Conservation (phyloP, 805 yeast species). For the Nakazawaea anatomiae region DNA sequence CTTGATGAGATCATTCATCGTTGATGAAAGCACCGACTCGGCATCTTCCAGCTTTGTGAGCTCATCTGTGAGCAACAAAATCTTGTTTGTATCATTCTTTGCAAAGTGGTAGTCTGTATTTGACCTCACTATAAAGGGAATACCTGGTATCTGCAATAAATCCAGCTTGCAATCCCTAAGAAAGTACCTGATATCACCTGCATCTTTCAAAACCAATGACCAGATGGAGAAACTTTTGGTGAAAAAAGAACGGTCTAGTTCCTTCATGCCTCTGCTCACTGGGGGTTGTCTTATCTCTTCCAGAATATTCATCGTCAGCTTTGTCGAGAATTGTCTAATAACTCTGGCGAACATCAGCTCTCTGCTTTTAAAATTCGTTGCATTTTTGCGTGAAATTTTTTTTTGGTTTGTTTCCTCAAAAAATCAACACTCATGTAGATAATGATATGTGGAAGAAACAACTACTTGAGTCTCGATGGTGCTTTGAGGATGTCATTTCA, state of each 20-base stretch:
- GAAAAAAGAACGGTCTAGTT: constrained; percentile 64
- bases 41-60: constrained; percentile 34
- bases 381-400: neutral
- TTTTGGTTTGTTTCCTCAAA: neutral
- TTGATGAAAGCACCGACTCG: constrained; percentile 29
- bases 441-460: constrained; percentile 6
- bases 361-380: neutral
- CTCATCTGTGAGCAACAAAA: constrained; percentile 52
- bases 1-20: constrained; percentile 38
- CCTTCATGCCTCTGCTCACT: constrained; percentile 54
- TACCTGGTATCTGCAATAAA: constrained; percentile 62
- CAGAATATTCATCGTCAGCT: constrained; percentile 1
- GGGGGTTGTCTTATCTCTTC: constrained; percentile 53
- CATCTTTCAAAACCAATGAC: constrained; percentile 66
- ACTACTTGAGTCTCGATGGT: neutral
- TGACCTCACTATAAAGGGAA: constrained; percentile 51
- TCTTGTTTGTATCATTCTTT: constrained; percentile 37
- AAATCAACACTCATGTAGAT: neutral
- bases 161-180: constrained; percentile 54
- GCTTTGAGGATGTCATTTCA: neutral
- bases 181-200: constrained; percentile 53
- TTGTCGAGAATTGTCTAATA: neutral
- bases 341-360: neutral
- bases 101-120: constrained; percentile 12
- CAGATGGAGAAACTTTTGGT: constrained; percentile 49